Base-by-base conservation (phyloP, 768 basidiomycete genomes). In the Coprinellus micaceus region DNA sequence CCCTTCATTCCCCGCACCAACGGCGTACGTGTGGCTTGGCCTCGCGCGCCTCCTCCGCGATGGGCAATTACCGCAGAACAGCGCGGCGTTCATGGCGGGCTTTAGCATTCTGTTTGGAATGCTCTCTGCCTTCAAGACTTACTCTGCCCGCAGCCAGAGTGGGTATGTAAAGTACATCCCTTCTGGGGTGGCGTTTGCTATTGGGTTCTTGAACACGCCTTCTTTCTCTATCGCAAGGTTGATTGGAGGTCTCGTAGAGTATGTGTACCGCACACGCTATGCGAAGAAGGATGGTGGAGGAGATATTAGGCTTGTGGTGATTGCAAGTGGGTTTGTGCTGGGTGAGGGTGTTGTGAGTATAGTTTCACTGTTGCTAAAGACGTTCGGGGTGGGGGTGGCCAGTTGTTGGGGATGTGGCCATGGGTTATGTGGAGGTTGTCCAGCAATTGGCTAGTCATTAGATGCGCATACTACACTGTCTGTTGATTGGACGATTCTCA, bases 141-240 rank as follows among this genome's bases (percentile, higher is more conserved):
- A 84, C 54, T 78, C 83, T 6, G 67, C 77, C 15, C 75, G 71
- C 40, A 17, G 77, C 30, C 76, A 77, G 24, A 63, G 74, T 30
- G 76, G 77, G 63, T 83, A 80, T 60, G 80, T 85, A n/a, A 82
- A 81, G 50, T 92, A 88, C 84, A 85, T 95, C 36, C 93, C 93
- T 4, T 95, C 92, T 1, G 94, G 94, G 22, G 85, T 98, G 37
- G 94, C 94, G 1, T 98, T 98, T 66, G 94, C 94, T 4, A 91
- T 97, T 56, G 94, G 96, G 0, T 97, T 98, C 70, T 76, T 98
- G 64, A 98, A 98, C 66, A 93, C 94, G 0, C 96, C 96, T 2
- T 90, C 89, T 3, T 98, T 98, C 74, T 91, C 93, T 5, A 80
- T 98, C 56, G 94, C 96, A 1, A 84, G 96, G 51, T 76, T 98